Evolutionary conservation across 306 rosid genomes (phyloP), one percentile per base, ranked within the genome.

Genomic region (Lathyrus aphaca): DNA sequence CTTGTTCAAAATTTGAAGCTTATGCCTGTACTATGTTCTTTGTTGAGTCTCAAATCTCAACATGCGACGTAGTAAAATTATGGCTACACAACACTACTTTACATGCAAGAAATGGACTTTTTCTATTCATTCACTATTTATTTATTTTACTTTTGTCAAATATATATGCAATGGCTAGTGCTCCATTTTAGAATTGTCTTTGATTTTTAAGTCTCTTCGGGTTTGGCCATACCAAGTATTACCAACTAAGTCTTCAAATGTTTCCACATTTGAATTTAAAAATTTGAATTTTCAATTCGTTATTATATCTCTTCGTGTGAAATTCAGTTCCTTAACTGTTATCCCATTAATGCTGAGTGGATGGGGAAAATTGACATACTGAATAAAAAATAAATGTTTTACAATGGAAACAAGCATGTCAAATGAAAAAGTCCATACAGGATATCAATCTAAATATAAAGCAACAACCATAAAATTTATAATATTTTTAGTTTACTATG

Each of bases 1-100:
- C 81, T 70, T 53, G 23, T 77, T 70, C 72, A 77, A 77, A 27
- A 42, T 59, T 69, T 43, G 29, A 55, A 75, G 69, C 74, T 23
- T 72, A 45, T 12, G 44, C 21, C 11, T 58, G 69, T 8, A 37
- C 38, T 32, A 6, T 32, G 69, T 8, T 45, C 38, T 32, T 32
- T 32, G 9, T 32, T 32, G 8, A 9, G 8, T 32, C 9, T 32
- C 38, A 32, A 32, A 62, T 48, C 45, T 48, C 74, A 48, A 61
- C 65, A 68, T 69, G 40, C 50, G 66, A 76, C 80, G 75, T 40
- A 69, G 80, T 68, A 68, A 59, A 15, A 59, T 61, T 39, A 15
- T 55, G n/a, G 69, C 46, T 55, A 21, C 55, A 37, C 45, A 27
- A 15, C 15, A 4, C 0, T 45, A 10, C 49, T 3, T 56, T 45